Base-by-base conservation (phyloP, 176 grass and related monocot genomes). In the Triticum urartu region DNA sequence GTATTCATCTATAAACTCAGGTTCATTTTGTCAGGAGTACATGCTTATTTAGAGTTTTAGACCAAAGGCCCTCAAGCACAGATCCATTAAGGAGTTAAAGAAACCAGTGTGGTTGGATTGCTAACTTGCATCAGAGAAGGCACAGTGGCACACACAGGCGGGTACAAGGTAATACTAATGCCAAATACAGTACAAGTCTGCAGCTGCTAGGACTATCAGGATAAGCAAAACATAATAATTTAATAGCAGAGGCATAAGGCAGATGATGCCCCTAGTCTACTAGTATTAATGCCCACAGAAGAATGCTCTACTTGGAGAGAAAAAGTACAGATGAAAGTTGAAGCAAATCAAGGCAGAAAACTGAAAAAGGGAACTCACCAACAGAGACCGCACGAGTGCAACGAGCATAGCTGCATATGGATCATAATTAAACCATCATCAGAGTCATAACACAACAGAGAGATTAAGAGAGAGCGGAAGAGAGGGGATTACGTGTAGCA, bases 301-400 rank as follows among this genome's bases (percentile, higher is more conserved):
- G 30, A 78, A 70, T 58, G 54, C 6, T 59, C 34, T 18, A 20
- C 68, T 70, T 39, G 9, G 9, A n/a, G 56, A 21, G 7, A 20
- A 7, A 70, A 30, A 52, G 47, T 6, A 34, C 17, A 56, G 26
- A 32, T 4, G 0, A 58, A 56, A 56, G 3, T 63, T 86, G 30
- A 35, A 82, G 65, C 14, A 81, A 68, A 83, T 5, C 26, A 71
- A 72, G 42, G 47, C n/a, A 82, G 38, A 4, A 59, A 77, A 61
- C 7, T 80, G 5, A 36, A 50, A 4, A 76, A 20, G 4, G 4
- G 45, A 70, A 82, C 89, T 56, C 85, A 98, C 96, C 96, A 21
- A 95, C 83, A 21, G 93, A 95, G 25, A 98, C 96, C 9, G 96
- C 89, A 34, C 93, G 90, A 4, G 93, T 98, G 85, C 93, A 98